These are phyloP conservation scores for Botrytis paeoniae DNA, from an alignment of 2,329 filamentous ascomycete species.

Conservation along the genomic window DNA sequence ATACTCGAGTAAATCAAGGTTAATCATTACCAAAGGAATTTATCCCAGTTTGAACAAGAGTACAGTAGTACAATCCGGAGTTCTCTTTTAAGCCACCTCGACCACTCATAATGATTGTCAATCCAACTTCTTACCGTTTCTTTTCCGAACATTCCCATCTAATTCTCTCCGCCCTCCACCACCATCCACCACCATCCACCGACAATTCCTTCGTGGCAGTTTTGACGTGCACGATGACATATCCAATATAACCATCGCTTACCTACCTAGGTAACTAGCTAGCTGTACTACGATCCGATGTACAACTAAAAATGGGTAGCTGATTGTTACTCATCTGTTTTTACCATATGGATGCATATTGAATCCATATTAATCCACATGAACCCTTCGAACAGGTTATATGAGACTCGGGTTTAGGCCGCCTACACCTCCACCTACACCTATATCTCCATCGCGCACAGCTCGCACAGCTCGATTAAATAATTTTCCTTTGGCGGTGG, in stretches of 20 bases:
- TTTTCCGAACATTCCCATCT: neutral
- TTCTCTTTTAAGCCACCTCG: neutral
- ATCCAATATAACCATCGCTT: neutral
- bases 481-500: neutral
- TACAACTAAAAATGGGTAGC: neutral
- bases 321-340: neutral
- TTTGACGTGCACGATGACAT: constrained; percentile 13
- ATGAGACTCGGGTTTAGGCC: neutral
- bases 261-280: neutral
- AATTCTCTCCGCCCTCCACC: constrained; percentile 4
- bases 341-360: neutral
- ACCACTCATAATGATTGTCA: neutral
- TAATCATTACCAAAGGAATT: neutral
- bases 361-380: neutral
- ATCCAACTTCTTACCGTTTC: neutral
- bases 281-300: neutral
- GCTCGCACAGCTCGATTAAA: neutral
- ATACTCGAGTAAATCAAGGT: neutral
- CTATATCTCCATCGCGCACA: neutral
- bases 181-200: neutral
- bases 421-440: neutral
- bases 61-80: neutral
- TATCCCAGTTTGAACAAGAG: neutral
- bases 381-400: neutral
- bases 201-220: constrained; percentile 13